phyloP scores from a whole-genome alignment of 306 rosid species.

The Vigna angularis region DNA sequence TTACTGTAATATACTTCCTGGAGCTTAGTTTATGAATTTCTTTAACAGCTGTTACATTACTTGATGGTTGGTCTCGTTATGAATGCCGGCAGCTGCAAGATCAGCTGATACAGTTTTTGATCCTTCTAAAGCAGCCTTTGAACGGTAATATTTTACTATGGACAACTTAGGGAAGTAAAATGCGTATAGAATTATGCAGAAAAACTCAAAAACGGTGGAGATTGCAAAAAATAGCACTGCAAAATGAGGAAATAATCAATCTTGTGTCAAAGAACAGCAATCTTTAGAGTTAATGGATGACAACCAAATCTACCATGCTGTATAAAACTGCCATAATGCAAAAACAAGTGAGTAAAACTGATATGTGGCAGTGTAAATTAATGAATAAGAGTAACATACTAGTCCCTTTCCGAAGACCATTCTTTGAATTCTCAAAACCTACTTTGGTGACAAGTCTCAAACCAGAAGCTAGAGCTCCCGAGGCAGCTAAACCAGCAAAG shows the following conservation, averaged over 20 bases:
- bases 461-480: slow-evolving; percentile 70
- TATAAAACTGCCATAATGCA: background rate
- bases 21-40: background rate
- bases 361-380: background rate
- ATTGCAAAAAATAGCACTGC: slow-evolving; percentile 72
- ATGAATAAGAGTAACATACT: slow-evolving; percentile 52
- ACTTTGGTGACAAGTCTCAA: slow-evolving; percentile 71
- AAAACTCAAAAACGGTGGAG: slow-evolving; percentile 61
- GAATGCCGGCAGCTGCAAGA: slow-evolving; percentile 79
- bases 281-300: background rate
- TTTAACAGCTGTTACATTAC: slow-evolving; percentile 46
- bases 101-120: slow-evolving; percentile 81
- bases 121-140: slow-evolving; percentile 85
- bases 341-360: slow-evolving; percentile 1
- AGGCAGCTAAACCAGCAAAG: slow-evolving; percentile 74
- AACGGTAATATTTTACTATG: slow-evolving; percentile 71
- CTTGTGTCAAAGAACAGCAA: background rate
- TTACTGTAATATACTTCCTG: background rate
- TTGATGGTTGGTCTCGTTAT: slow-evolving; percentile 36
- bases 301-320: background rate
- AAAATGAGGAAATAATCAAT: slow-evolving; percentile 25
- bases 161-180: slow-evolving; percentile 69
- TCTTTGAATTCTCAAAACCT: slow-evolving; percentile 56
- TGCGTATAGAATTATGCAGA: slow-evolving; percentile 74
- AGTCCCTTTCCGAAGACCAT: slow-evolving; percentile 84